Evolutionary conservation across 495 filamentous ascomycete species (phyloP).

Genomic region (Penicillium canariense): DNA sequence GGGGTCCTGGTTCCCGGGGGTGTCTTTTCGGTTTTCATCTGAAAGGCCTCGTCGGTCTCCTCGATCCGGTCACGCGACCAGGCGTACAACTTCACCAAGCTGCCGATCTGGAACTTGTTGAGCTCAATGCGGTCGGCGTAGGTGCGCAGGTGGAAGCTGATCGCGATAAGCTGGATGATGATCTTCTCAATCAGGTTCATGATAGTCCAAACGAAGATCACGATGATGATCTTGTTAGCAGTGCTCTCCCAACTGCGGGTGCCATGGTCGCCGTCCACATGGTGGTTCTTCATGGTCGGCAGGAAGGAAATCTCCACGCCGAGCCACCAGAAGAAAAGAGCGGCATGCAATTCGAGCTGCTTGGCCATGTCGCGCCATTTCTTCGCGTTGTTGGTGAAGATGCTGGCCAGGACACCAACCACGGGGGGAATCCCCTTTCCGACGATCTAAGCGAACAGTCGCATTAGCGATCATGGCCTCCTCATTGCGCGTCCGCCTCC

Average conservation of each 20-base stretch:
- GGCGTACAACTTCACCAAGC: constrained; percentile 76
- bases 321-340: constrained; percentile 91
- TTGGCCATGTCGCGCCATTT: constrained; percentile 92
- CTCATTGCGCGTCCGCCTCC: neutral
- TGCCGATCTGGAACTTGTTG: constrained; percentile 85
- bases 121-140: constrained; percentile 90
- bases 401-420: constrained; percentile 64
- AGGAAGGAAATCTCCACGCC: constrained; percentile 67
- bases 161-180: constrained; percentile 90
- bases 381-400: constrained; percentile 83
- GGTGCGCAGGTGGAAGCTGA: constrained; percentile 86
- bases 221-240: constrained; percentile 83
- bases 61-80: constrained; percentile 73
- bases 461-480: neutral
- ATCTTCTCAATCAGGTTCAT: constrained; percentile 92
- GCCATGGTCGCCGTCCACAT: constrained; percentile 53
- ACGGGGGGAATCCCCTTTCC: constrained; percentile 70
- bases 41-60: constrained; percentile 70
- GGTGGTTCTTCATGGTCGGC: constrained; percentile 68
- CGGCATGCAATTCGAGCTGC: constrained; percentile 80
- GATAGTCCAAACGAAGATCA: constrained; percentile 72
- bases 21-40: constrained; percentile 45
- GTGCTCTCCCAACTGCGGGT: constrained; percentile 68
- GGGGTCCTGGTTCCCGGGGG: constrained; percentile 68
- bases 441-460: constrained; percentile 50